Evolutionary conservation across 73 alveolate genomes (phyloP).

Genomic region (Paramecium pentaurelia): DNA sequence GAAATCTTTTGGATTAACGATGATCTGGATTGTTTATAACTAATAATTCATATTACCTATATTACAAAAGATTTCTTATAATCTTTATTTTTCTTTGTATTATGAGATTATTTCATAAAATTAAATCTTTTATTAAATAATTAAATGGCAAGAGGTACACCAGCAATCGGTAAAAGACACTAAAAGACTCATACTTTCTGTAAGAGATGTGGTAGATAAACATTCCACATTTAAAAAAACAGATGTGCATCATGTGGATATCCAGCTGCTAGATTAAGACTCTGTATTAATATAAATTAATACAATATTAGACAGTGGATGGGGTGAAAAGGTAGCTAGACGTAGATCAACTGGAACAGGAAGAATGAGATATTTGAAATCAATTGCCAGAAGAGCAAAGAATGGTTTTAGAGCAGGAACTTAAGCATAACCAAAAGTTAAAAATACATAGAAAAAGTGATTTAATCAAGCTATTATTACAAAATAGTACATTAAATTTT

Average conservation of each 20-base stretch:
- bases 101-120: slow-evolving; percentile 16
- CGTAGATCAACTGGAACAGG: slow-evolving; percentile 86
- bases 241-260: slow-evolving; percentile 78
- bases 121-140: slow-evolving; percentile 38
- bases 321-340: slow-evolving; percentile 74
- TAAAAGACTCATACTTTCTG: slow-evolving; percentile 82
- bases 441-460: slow-evolving; percentile 15
- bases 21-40: slow-evolving; percentile 18
- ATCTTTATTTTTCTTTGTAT: background rate
- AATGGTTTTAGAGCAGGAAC: slow-evolving; percentile 89
- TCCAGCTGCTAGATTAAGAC: slow-evolving; percentile 76
- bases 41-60: background rate
- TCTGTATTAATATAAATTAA: slow-evolving; percentile 62
- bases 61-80: background rate
- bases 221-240: slow-evolving; percentile 77
- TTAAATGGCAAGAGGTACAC: slow-evolving; percentile 82
- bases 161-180: slow-evolving; percentile 76
- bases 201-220: slow-evolving; percentile 77
- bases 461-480: background rate
- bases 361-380: slow-evolving; percentile 83
- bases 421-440: slow-evolving; percentile 65
- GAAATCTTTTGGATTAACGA: background rate
- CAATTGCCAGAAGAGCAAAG: slow-evolving; percentile 82
- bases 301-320: slow-evolving; percentile 68
- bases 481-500: background rate